These are phyloP conservation scores for Avena atlantica DNA, from an alignment of 176 grass and related monocot species.

Conservation along the genomic window DNA sequence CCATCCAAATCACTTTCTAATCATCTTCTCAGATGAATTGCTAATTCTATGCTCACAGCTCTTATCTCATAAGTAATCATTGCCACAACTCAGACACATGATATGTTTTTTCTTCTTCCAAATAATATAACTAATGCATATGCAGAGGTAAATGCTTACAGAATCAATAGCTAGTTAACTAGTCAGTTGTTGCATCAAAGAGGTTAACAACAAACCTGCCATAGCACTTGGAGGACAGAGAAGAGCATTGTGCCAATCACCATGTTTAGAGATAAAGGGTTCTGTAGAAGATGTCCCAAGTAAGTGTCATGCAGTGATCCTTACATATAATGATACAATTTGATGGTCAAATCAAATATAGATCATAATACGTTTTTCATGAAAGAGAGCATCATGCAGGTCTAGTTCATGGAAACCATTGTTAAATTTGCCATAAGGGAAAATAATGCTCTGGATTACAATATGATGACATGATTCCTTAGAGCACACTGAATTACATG, in stretches of 20 bases:
- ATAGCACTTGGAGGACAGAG: conserved; percentile 90
- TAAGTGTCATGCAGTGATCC: conserved; percentile 9
- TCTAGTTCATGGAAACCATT: background rate
- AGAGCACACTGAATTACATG: background rate
- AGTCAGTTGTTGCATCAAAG: background rate
- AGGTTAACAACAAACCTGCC: conserved; percentile 74
- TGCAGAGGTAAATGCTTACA: background rate
- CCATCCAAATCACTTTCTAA: background rate
- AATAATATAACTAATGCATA: background rate
- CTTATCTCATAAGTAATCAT: background rate
- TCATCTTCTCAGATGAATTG: background rate
- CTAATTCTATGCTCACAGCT: background rate
- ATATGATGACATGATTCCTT: background rate
- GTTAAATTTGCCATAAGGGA: background rate
- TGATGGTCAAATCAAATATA: conserved; percentile 29
- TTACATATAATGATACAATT: conserved; percentile 21
- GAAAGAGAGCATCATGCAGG: conserved; percentile 23
- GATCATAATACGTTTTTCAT: background rate
- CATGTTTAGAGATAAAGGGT: conserved; percentile 66
- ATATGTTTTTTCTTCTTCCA: conserved; percentile 1
- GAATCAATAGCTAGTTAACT: background rate
- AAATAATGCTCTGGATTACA: background rate
- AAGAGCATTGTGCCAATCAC: conserved; percentile 95
- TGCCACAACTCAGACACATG: background rate
- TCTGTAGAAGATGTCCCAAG: conserved; percentile 56